Evolutionary conservation across 352 stramenopile species (phyloP).

Genomic region (Globisporangium cederbergense): DNA sequence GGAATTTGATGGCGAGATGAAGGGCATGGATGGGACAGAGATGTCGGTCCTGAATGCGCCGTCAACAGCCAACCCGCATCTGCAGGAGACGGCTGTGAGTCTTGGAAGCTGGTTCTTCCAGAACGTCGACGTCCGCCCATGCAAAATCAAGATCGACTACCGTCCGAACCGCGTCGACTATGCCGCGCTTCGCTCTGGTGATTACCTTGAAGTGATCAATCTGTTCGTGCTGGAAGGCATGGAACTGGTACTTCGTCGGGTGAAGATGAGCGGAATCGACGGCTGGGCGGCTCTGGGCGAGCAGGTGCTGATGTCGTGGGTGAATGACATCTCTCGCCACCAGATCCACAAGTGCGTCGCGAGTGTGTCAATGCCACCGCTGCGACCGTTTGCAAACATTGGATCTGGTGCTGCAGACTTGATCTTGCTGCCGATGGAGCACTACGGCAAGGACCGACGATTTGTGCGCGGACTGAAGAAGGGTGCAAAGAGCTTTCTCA

Average conservation of each 20-base stretch:
- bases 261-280: conserved; percentile 81
- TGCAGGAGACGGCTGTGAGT: conserved; percentile 43
- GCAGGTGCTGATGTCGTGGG: conserved; percentile 80
- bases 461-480: conserved; percentile 85
- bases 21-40: conserved; percentile 46
- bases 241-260: conserved; percentile 81
- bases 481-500: conserved; percentile 84
- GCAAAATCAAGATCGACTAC: conserved; percentile 91
- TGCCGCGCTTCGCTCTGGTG: conserved; percentile 68
- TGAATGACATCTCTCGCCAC: conserved; percentile 84
- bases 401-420: conserved; percentile 79
- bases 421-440: conserved; percentile 83
- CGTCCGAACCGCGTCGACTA: conserved; percentile 86
- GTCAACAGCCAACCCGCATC: conserved; percentile 8
- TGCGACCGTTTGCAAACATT: conserved; percentile 86
- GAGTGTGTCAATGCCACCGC: conserved; percentile 82
- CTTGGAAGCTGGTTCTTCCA: conserved; percentile 83
- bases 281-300: conserved; percentile 71
- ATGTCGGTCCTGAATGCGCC: conserved; percentile 33
- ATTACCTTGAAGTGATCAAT: conserved; percentile 89
- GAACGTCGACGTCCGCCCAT: conserved; percentile 81
- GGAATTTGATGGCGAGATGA: conserved; percentile 31
- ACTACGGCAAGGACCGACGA: conserved; percentile 79
- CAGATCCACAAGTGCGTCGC: conserved; percentile 89
- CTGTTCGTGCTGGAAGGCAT: conserved; percentile 87